These are phyloP conservation scores for Euphorbia schlechtendalii DNA, from an alignment of 441 rosid species.

Conservation along the genomic window DNA sequence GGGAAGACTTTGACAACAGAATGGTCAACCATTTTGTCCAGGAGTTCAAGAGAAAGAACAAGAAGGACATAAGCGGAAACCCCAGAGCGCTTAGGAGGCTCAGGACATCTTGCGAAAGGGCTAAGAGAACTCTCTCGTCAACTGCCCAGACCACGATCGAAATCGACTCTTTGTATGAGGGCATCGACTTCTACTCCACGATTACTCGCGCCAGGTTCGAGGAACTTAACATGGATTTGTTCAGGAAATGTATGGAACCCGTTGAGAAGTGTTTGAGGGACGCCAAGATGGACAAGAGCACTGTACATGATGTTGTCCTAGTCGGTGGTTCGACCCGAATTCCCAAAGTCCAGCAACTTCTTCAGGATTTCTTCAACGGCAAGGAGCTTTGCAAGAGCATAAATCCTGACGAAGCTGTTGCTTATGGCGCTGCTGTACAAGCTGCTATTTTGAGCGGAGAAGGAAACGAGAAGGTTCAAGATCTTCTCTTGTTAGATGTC, in stretches of 20 bases:
- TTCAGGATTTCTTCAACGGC: conserved; percentile 75
- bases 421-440: conserved; percentile 79
- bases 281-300: too few relatives aligned
- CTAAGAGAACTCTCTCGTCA: conserved; percentile 40
- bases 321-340: conserved; percentile 85
- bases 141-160: conserved; percentile 48
- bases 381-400: conserved; percentile 77
- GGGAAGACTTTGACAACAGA: too few relatives aligned
- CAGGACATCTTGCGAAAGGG: conserved; percentile 49
- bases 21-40: conserved; percentile 61
- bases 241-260: conserved; percentile 76
- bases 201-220: too few relatives aligned
- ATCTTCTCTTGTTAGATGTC: conserved; percentile 52
- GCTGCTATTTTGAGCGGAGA: too few relatives aligned
- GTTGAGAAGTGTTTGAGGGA: conserved; percentile 76
- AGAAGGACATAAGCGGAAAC: conserved; percentile 56
- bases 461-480: conserved; percentile 66
- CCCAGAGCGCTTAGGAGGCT: conserved; percentile 51
- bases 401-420: conserved; percentile 76
- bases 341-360: conserved; percentile 71
- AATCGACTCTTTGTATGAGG: conserved; percentile 60
- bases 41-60: conserved; percentile 55
- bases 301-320: conserved; percentile 67
- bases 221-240: too few relatives aligned
- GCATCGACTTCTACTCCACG: conserved; percentile 58